These are phyloP conservation scores for Brettanomyces custersianus DNA, from an alignment of 805 yeast genomes.

Conservation along the genomic window DNA sequence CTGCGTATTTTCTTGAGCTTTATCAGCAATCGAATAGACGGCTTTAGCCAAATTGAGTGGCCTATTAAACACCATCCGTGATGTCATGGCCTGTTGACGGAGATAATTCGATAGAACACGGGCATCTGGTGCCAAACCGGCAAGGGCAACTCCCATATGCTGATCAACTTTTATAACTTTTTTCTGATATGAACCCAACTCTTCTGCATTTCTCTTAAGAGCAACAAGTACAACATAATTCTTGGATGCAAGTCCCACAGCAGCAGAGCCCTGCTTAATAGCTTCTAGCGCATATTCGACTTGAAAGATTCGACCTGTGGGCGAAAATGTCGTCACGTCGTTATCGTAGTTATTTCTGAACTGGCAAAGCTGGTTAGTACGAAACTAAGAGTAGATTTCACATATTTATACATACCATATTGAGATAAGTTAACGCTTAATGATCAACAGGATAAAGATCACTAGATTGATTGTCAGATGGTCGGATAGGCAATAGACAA, in stretches of 20 bases:
- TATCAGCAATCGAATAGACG: conserved; percentile 81
- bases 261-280: conserved; percentile 95
- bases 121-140: conserved; percentile 98
- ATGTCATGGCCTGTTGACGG: conserved; percentile 85
- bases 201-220: conserved; percentile 93
- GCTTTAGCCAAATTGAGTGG: conserved; percentile 79
- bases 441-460: too few relatives aligned
- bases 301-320: conserved; percentile 87
- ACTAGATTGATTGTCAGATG: too few relatives aligned
- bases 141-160: conserved; percentile 90
- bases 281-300: conserved; percentile 90
- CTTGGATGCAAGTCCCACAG: conserved; percentile 85
- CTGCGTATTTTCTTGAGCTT: conserved; percentile 96
- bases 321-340: conserved; percentile 96
- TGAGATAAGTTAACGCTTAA: too few relatives aligned
- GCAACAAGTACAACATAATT: conserved; percentile 89
- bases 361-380: conserved; percentile 24
- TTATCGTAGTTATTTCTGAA: conserved; percentile 98
- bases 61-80: conserved; percentile 76
- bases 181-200: conserved; percentile 92
- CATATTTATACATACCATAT: too few relatives aligned
- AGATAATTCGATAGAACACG: conserved; percentile 83
- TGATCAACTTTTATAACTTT: conserved; percentile 86
- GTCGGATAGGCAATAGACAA: too few relatives aligned
- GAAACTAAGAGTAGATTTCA: too few relatives aligned